Conservation (phyloP, 495 filamentous ascomycete genomes). For the Peziza echinospora region DNA sequence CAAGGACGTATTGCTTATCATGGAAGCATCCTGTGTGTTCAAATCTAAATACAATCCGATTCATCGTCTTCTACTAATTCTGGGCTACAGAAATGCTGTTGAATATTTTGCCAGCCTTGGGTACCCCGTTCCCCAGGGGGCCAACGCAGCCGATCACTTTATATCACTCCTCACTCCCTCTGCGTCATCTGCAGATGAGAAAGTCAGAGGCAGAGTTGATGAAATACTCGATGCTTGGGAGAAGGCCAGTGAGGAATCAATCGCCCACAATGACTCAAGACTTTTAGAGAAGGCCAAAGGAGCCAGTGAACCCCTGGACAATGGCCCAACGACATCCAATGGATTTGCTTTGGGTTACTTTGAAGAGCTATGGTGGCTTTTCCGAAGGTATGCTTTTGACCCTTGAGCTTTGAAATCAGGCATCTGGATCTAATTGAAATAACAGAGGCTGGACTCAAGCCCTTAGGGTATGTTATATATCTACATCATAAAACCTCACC, state of each 20-base stretch:
- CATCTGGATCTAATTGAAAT: no score
- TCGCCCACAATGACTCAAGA: background rate
- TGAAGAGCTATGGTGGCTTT: background rate
- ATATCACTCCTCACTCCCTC: background rate
- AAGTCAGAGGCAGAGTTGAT: background rate
- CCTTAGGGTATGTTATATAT: background rate
- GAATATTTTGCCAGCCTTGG: background rate
- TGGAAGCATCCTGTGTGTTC: background rate
- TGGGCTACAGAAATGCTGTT: background rate
- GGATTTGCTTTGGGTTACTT: background rate
- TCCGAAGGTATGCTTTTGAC: background rate
- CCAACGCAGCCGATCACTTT: conserved; percentile 1
- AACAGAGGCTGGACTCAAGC: background rate
- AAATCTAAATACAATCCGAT: background rate
- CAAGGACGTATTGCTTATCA: background rate
- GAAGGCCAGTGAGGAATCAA: background rate
- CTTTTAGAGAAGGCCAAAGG: background rate
- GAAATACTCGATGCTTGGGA: background rate
- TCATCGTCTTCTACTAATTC: background rate
- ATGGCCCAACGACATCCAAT: background rate
- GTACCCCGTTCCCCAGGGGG: background rate
- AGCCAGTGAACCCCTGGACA: background rate
- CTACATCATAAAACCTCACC: no score
- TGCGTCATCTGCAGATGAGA: background rate
- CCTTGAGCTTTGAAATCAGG: no score